phyloP scores from a whole-genome alignment of 495 filamentous ascomycete genomes.

The Aspergillus hancockii region DNA sequence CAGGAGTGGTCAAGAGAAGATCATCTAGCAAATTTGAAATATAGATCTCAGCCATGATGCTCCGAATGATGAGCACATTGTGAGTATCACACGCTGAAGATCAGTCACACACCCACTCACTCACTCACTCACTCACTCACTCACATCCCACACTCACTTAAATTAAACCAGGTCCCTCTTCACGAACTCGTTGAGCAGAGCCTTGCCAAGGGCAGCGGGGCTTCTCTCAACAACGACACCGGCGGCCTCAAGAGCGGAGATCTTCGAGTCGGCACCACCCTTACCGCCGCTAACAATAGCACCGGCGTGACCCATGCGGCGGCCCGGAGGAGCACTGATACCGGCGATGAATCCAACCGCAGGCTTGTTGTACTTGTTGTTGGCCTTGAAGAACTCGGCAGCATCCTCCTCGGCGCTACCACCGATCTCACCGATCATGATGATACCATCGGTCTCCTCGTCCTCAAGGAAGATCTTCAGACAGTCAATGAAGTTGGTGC shows the following conservation, averaged over 20 bases:
- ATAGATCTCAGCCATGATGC: slow-evolving; percentile 7
- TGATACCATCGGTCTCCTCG: slow-evolving; percentile 96
- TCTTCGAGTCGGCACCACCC: slow-evolving; percentile 97
- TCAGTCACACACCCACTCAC: slow-evolving; percentile 3
- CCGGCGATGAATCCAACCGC: slow-evolving; percentile 98
- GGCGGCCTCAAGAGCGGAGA: slow-evolving; percentile 85
- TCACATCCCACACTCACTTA: slow-evolving; percentile 5
- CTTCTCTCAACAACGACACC: slow-evolving; percentile 96
- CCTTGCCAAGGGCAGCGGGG: slow-evolving; percentile 87
- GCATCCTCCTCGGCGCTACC: slow-evolving; percentile 97
- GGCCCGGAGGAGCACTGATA: slow-evolving; percentile 92
- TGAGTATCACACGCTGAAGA: not conserved
- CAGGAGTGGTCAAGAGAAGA: slow-evolving; percentile 20
- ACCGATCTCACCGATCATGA: slow-evolving; percentile 99
- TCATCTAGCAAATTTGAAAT: slow-evolving; percentile 19
- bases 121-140: slow-evolving; percentile 4
- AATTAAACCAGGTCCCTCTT: slow-evolving; percentile 88
- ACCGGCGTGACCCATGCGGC: slow-evolving; percentile 97
- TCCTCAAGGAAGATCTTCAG: slow-evolving; percentile 95
- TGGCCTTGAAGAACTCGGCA: slow-evolving; percentile 87
- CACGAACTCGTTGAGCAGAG: slow-evolving; percentile 91
- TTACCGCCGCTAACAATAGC: slow-evolving; percentile 97
- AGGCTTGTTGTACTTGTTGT: slow-evolving; percentile 93
- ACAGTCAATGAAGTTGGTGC: slow-evolving; percentile 99
- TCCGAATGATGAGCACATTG: not conserved